Percentiles rank a stretch among this genome's conserved stretches.
These are phyloP conservation scores for Mucor plumbeus DNA, from an alignment of 371 early-diverging fungal genomes.

Conservation along the genomic window DNA sequence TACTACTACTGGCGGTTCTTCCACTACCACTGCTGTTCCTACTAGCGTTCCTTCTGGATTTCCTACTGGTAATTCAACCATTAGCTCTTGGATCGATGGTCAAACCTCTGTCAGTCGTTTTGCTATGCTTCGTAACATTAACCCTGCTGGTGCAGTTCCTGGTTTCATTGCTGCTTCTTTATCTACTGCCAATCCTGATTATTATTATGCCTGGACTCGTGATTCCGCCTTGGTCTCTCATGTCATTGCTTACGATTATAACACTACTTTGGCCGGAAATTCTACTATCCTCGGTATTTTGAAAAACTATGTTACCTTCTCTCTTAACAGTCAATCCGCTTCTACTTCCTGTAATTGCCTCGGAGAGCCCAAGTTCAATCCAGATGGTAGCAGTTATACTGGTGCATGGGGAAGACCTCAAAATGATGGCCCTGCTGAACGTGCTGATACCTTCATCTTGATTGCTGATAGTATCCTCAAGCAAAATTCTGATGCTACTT, in stretches of 20 bases:
- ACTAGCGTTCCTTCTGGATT: slow-evolving; percentile 21
- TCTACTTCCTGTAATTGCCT: slow-evolving; percentile 52
- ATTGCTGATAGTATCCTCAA: slow-evolving; percentile 48
- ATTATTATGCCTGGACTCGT: slow-evolving; percentile 80
- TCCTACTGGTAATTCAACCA: slow-evolving; percentile 33
- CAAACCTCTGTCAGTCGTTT: slow-evolving; percentile 32
- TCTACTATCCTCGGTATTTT: slow-evolving; percentile 22
- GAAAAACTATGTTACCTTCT: slow-evolving; percentile 41
- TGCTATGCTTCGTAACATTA: slow-evolving; percentile 36
- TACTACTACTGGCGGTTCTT: slow-evolving; percentile 22
- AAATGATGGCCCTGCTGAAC: slow-evolving; percentile 84
- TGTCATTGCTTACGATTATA: slow-evolving; percentile 40
- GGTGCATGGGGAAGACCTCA: slow-evolving; percentile 77
- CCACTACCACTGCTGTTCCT: slow-evolving; percentile 24
- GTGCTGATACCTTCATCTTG: slow-evolving; percentile 59
- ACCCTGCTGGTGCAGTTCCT: slow-evolving; percentile 37
- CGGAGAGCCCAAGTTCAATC: slow-evolving; percentile 82
- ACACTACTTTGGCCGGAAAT: slow-evolving; percentile 26
- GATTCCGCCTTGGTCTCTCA: slow-evolving; percentile 72
- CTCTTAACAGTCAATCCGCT: slow-evolving; percentile 36
- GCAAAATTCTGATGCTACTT: slow-evolving; percentile 30
- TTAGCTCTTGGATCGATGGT: slow-evolving; percentile 23
- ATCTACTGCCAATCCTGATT: slow-evolving; percentile 62
- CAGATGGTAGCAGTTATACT: slow-evolving; percentile 60
- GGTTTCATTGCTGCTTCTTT: slow-evolving; percentile 51